Evolutionary conservation across 164 flowering plant species (phyloP).

Genomic region (Aristolochia fimbriata): DNA sequence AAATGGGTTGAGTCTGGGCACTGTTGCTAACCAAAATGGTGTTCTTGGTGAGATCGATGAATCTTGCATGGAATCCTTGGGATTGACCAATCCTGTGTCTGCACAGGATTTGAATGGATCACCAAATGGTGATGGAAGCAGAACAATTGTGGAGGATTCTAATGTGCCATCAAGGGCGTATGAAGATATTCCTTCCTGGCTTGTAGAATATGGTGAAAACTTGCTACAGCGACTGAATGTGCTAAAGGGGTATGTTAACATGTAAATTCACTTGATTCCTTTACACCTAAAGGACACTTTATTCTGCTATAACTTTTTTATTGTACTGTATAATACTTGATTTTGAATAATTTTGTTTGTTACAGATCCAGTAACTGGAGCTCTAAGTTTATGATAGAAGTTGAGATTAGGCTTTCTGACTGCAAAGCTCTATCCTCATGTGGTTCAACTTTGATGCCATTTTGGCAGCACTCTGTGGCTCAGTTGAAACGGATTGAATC

Average conservation of each 20-base stretch:
- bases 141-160: too few relatives aligned
- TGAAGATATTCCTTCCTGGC: constrained; percentile 24
- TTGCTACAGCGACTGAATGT: constrained; percentile 54
- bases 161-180: constrained; percentile 6
- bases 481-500: constrained; percentile 50
- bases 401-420: constrained; percentile 74
- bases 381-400: constrained; percentile 44
- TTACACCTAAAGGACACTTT: background rate
- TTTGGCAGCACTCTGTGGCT: constrained; percentile 68
- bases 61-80: background rate
- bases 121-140: constrained; percentile 1
- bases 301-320: too few relatives aligned
- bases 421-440: constrained; percentile 45
- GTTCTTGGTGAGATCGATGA: constrained; percentile 1
- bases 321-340: background rate
- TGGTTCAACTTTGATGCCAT: constrained; percentile 67
- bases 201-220: constrained; percentile 36
- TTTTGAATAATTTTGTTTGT: background rate
- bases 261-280: background rate
- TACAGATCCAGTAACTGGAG: background rate
- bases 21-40: constrained; percentile 10
- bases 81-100: background rate
- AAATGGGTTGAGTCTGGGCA: constrained; percentile 8
- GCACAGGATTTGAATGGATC: constrained; percentile 5
- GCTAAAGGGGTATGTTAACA: constrained; percentile 35